Conservation (phyloP, 129 eudicot species). For the Dittrichia graveolens region DNA sequence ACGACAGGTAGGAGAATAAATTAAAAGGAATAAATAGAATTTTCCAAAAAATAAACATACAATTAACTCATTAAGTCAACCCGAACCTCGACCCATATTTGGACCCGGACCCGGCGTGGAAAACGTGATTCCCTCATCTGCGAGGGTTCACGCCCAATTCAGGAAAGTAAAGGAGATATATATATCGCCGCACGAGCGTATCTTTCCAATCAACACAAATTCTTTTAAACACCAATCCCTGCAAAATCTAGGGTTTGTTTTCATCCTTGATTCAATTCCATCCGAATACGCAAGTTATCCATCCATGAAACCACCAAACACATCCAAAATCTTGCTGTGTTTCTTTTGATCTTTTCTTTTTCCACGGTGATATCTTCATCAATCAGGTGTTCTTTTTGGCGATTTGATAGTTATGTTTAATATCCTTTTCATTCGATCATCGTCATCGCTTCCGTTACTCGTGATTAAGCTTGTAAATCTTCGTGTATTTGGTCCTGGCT, state of each 20-base stretch:
- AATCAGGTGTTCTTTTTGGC: not conserved
- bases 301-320: slow-evolving; percentile 34
- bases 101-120: too few species aligned
- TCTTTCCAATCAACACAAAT: not conserved
- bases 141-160: not conserved
- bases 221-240: not conserved
- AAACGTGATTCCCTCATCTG: not conserved
- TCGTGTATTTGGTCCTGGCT: slow-evolving; percentile 37
- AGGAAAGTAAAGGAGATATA: not conserved
- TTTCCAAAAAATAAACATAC: too few species aligned
- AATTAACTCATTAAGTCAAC: too few species aligned
- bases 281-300: too few species aligned
- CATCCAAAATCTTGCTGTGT: slow-evolving; percentile 1
- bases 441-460: slow-evolving; percentile 24
- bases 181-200: not conserved
- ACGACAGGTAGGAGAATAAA: too few species aligned
- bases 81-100: too few species aligned
- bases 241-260: slow-evolving; percentile 28
- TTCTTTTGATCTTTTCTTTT: not conserved
- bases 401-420: slow-evolving; percentile 27
- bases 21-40: too few species aligned
- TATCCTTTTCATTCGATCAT: slow-evolving; percentile 22
- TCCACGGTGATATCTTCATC: not conserved
- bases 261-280: not conserved
- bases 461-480: slow-evolving; percentile 32